Evolutionary conservation across 192 early-diverging fungal genomes (phyloP).

Genomic region (Powellomyces hirtus): DNA sequence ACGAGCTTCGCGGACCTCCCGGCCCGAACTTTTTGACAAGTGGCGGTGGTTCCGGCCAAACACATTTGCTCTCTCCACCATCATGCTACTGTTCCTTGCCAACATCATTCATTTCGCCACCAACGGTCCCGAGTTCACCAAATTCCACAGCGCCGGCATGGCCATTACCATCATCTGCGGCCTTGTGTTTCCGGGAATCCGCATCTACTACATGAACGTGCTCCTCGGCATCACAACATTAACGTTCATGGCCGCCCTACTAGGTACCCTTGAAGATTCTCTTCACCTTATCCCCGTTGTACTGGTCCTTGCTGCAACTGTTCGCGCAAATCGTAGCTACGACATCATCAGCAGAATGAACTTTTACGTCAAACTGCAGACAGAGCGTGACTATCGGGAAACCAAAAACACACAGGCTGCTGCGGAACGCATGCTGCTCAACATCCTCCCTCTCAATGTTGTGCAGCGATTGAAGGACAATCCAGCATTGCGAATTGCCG

Average conservation of each 20-base stretch:
- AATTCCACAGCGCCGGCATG: background rate
- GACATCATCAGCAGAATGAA: slow-evolving; percentile 25
- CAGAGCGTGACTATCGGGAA: slow-evolving; percentile 19
- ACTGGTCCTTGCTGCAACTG: slow-evolving; percentile 1
- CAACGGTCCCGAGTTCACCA: background rate
- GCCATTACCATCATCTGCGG: background rate
- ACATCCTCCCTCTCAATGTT: slow-evolving; percentile 34
- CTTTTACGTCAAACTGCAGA: slow-evolving; percentile 28
- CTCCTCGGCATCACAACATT: background rate
- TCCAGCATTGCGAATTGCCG: slow-evolving; percentile 28
- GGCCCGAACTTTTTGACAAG: background rate
- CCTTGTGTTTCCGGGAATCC: slow-evolving; percentile 13
- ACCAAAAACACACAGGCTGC: slow-evolving; percentile 24
- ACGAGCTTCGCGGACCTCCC: background rate
- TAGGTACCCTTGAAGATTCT: background rate
- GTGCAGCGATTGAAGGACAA: slow-evolving; percentile 27
- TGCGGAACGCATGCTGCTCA: slow-evolving; percentile 32
- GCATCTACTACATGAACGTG: slow-evolving; percentile 4
- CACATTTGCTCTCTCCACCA: slow-evolving; percentile 1
- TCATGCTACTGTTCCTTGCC: slow-evolving; percentile 10
- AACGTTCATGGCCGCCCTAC: slow-evolving; percentile 5
- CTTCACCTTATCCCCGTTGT: background rate
- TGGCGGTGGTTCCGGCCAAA: slow-evolving; percentile 28
- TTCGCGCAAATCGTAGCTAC: slow-evolving; percentile 16
- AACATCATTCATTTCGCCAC: slow-evolving; percentile 1